Conservation (phyloP, 768 basidiomycete species). For the Tricholoma flavovirens region DNA sequence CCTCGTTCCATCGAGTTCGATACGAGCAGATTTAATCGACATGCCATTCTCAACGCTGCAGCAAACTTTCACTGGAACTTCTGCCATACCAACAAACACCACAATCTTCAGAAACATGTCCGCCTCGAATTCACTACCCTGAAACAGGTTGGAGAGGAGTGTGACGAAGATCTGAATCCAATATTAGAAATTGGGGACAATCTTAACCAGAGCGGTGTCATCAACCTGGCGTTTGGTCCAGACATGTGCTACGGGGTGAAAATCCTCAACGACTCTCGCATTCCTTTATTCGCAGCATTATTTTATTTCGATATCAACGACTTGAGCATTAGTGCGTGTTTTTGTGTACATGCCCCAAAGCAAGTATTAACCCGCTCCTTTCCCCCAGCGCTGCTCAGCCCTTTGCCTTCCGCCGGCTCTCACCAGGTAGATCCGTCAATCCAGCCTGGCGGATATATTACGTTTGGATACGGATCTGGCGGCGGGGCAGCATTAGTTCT, state of each 20-base stretch:
- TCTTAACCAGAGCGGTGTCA: not conserved
- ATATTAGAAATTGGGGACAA: not conserved
- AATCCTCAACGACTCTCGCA: not conserved
- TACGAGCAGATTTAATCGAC: not conserved
- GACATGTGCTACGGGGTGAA: not conserved
- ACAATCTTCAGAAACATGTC: not conserved
- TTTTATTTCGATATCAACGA: not conserved
- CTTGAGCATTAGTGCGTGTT: not conserved
- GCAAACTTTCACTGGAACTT: not conserved
- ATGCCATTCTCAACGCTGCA: not conserved
- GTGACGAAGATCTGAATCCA: not conserved
- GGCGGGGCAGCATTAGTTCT: not conserved
- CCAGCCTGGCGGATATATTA: not conserved
- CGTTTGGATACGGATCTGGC: not conserved
- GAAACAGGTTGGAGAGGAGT: not conserved
- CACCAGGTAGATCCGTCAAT: not conserved
- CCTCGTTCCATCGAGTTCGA: not conserved
- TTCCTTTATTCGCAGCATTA: not conserved
- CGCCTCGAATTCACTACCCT: not conserved
- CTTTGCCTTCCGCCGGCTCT: not conserved
- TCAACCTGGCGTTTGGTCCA: not conserved
- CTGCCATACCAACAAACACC: not conserved
- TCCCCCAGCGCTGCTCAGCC: not conserved
- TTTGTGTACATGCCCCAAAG: not conserved
- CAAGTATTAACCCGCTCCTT: not conserved